phyloP scores from a whole-genome alignment of 306 rosid genomes.

The Castanopsis chinensis region DNA sequence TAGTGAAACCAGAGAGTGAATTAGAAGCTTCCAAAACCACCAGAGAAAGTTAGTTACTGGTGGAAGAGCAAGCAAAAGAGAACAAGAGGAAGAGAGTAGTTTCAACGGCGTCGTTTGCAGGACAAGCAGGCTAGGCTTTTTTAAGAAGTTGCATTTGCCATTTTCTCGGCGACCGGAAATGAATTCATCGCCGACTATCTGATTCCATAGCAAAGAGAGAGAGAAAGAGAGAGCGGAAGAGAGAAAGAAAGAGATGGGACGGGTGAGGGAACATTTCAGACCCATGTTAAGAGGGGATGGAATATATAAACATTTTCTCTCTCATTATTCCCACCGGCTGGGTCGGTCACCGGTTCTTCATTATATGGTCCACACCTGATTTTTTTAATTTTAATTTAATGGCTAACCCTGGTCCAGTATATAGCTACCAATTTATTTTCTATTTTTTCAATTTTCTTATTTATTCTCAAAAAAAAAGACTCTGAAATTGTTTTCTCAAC shows the following conservation, averaged over 20 bases:
- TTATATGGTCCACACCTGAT: slow-evolving; percentile 27
- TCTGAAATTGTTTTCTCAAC: too few species aligned
- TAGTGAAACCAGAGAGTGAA: slow-evolving; percentile 1
- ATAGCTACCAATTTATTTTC: too few species aligned
- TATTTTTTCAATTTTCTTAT: too few species aligned
- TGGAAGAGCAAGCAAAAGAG: slow-evolving; percentile 12
- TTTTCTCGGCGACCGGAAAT: slow-evolving; percentile 17
- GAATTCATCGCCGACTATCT: slow-evolving; percentile 37
- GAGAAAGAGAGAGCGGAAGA: slow-evolving; percentile 23
- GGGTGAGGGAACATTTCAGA: slow-evolving; percentile 49
- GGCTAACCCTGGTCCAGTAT: too few species aligned
- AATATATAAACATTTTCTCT: slow-evolving; percentile 64
- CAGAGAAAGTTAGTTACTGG: slow-evolving; percentile 30
- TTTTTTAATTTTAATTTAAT: neutral
- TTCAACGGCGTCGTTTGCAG: slow-evolving; percentile 14
- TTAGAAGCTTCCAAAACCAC: slow-evolving; percentile 11
- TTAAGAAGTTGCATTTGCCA: slow-evolving; percentile 28
- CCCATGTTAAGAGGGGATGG: slow-evolving; percentile 48
- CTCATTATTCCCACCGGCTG: slow-evolving; percentile 42
- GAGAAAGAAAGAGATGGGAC: slow-evolving; percentile 34
- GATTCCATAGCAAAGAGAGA: slow-evolving; percentile 28
- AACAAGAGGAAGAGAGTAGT: slow-evolving; percentile 8
- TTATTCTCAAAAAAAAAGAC: too few species aligned
- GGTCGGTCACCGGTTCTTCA: slow-evolving; percentile 55
- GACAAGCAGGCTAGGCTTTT: neutral